Evolutionary conservation across 169 alveolate genomes (phyloP), one percentile per base, ranked within the genome.

Genomic region (Neospora caninum): DNA sequence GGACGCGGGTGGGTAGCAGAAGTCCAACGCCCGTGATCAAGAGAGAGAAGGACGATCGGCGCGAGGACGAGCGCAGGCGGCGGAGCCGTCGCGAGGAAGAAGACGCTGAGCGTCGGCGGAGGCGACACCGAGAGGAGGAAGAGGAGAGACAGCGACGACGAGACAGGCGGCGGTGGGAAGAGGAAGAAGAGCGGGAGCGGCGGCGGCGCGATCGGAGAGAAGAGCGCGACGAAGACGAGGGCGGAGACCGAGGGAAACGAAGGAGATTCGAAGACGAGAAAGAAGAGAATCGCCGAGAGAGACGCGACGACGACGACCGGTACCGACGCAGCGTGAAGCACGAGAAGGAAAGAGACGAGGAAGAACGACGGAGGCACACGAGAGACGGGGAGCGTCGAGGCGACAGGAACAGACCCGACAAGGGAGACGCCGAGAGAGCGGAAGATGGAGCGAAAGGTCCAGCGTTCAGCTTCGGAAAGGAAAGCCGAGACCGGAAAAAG

Each of bases 181-280:
- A 80, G 67, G 91, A 29, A 93, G 39, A 91, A 78, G 91, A 73
- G 94, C 34, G 73, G 41, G 42, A 93, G 39, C 18, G 86, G 82
- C 54, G 80, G 36, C 38, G 41, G 82, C 53, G 92, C 82, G 36
- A 58, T 42, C 92, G 53, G 94, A 36, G 80, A 53, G 89, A 38
- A 69, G 87, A 80, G 13, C 58, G 58, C 58, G 58, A 49, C 4
- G 94, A 88, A 94, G 78, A 82, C 39, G 58, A 91, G 78, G 82
- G 45, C 49, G 39, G 86, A 91, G 54, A 45, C 53, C 42, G 87
- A 54, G 78, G 80, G 53, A 78, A 34, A 54, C 58, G 82, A 29
- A 86, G 78, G n/a, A 49, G 27, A n/a, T 20, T 9, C n/a, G 64
- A 92, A 92, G 39, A 70, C 88, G 93, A 88, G 42, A 34, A 80